Conservation (phyloP, 768 basidiomycete species). For the Trametes cubensis region DNA sequence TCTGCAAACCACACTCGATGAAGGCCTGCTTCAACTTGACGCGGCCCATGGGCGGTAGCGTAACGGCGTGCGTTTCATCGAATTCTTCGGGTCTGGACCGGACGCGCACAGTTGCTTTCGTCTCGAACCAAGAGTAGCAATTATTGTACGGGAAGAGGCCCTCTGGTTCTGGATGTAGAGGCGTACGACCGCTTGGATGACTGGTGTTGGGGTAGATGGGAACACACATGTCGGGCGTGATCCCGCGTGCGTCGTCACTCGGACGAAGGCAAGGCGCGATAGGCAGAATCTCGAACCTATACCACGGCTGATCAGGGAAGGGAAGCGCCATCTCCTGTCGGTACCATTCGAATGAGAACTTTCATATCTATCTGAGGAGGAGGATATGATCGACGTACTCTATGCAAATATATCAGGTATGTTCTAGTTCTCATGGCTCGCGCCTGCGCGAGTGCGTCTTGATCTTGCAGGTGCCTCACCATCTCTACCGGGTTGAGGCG, state of each 20-base stretch:
- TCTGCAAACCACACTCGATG: too few species aligned
- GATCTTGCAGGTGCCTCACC: background rate
- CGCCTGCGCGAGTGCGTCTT: background rate
- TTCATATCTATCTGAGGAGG: too few species aligned
- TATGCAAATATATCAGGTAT: background rate
- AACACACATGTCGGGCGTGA: slow-evolving; percentile 1
- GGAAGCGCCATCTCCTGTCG: background rate
- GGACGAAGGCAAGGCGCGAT: background rate
- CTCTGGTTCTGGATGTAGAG: background rate
- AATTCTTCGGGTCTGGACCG: background rate
- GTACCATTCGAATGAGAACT: background rate
- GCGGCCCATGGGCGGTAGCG: background rate
- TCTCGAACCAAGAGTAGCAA: background rate
- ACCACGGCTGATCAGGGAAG: too few species aligned
- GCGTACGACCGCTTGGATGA: background rate
- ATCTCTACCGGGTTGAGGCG: slow-evolving; percentile 11
- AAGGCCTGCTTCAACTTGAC: background rate
- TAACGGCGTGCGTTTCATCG: background rate
- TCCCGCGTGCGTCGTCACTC: background rate
- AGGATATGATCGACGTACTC: too few species aligned
- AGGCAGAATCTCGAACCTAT: background rate
- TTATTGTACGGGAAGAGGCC: background rate
- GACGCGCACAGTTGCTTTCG: background rate
- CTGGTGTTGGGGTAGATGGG: slow-evolving; percentile 3
- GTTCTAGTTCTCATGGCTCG: background rate